Evolutionary conservation across 2,329 filamentous ascomycete species (phyloP).

Genomic region (Aspergillus aculeatus): DNA sequence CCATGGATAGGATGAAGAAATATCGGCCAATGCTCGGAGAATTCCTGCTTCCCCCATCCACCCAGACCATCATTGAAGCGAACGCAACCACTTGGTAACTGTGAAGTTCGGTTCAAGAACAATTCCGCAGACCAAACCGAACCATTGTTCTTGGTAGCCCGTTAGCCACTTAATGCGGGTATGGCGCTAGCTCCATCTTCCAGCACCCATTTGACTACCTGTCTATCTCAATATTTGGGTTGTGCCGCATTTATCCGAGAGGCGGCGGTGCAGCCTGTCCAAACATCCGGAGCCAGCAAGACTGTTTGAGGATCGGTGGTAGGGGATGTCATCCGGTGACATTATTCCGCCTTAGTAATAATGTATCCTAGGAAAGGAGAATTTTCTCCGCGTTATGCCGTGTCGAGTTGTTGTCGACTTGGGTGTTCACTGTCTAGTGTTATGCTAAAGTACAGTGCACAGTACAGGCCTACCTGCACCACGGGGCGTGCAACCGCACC

Average conservation of each 20-base stretch:
- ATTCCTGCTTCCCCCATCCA: not conserved
- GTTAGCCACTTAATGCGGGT: too few species aligned
- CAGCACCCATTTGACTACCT: too few species aligned
- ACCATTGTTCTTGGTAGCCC: not conserved
- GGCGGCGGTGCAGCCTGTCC: not conserved
- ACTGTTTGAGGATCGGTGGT: not conserved
- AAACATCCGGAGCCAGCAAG: not conserved
- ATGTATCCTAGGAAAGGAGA: too few species aligned
- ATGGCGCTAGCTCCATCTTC: too few species aligned
- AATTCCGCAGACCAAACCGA: not conserved
- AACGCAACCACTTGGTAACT: not conserved
- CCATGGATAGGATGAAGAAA: not conserved
- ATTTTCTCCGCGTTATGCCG: too few species aligned
- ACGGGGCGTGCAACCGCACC: too few species aligned
- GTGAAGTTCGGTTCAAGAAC: not conserved
- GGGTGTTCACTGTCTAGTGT: too few species aligned
- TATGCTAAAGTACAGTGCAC: too few species aligned
- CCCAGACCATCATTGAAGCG: not conserved
- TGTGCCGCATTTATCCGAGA: not conserved
- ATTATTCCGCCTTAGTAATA: not conserved
- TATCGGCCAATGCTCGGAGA: conserved; percentile 7
- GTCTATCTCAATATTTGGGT: not conserved
- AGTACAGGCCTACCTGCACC: too few species aligned
- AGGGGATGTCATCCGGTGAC: not conserved
- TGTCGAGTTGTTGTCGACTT: too few species aligned